Conservation (phyloP, 2,329 filamentous ascomycete genomes). For the Aspergillus awamori region DNA sequence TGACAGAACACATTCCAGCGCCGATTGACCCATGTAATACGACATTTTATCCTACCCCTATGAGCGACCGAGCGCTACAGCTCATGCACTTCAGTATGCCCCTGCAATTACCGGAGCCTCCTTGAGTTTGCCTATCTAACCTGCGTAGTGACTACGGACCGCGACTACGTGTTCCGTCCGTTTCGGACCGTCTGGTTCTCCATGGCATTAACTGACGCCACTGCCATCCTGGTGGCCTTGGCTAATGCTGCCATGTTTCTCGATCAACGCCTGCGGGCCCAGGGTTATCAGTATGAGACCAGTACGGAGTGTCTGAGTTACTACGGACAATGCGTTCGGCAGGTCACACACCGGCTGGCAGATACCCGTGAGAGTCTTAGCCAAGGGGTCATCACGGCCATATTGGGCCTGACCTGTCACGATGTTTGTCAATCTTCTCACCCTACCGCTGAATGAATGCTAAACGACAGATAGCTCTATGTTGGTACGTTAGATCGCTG, state of each 20-base stretch:
- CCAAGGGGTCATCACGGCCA: slow-evolving; percentile 9
- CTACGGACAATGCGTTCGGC: slow-evolving; percentile 24
- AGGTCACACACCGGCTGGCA: slow-evolving; percentile 23
- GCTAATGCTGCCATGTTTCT: slow-evolving; percentile 33
- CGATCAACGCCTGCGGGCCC: slow-evolving; percentile 21
- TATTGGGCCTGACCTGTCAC: slow-evolving; percentile 5
- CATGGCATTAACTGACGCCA: slow-evolving; percentile 27
- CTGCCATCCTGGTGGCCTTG: slow-evolving; percentile 27
- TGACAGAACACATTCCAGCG: background rate
- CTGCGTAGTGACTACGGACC: slow-evolving; percentile 3
- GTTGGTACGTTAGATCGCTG: slow-evolving; percentile 26
- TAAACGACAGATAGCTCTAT: slow-evolving; percentile 13
- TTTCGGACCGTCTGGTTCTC: slow-evolving; percentile 32
- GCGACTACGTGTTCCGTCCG: slow-evolving; percentile 28
- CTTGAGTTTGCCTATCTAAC: background rate
- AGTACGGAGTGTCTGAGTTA: slow-evolving; percentile 27
- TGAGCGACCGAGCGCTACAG: background rate
- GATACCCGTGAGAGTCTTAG: slow-evolving; percentile 19
- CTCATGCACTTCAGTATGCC: slow-evolving; percentile 7
- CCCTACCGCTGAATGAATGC: background rate
- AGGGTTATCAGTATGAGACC: slow-evolving; percentile 23
- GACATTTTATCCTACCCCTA: background rate
- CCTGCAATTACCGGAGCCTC: too few relatives aligned
- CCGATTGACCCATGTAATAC: slow-evolving; percentile 3
- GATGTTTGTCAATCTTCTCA: background rate